These are phyloP conservation scores for Eleusine coracana DNA, from an alignment of 176 grass and related monocot genomes.

Conservation along the genomic window DNA sequence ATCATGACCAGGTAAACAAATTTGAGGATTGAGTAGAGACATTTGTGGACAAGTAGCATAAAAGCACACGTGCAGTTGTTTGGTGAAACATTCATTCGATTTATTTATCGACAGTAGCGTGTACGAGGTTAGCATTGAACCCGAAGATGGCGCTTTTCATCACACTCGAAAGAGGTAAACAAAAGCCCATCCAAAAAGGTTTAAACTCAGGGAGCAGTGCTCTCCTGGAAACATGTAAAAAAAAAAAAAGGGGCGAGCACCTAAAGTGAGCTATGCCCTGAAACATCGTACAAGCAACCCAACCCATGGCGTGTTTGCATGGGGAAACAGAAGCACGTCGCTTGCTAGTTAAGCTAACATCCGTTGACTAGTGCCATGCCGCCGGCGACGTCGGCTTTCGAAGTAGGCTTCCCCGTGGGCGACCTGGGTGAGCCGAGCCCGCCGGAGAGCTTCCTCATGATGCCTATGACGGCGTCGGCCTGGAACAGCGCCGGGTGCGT, in stretches of 20 bases:
- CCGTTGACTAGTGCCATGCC: slow-evolving; percentile 50
- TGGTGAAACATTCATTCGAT: background rate
- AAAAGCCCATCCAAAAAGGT: slow-evolving; percentile 23
- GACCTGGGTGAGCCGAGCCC: slow-evolving; percentile 11
- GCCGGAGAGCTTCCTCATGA: slow-evolving; percentile 72
- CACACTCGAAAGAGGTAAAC: background rate
- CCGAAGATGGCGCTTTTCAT: background rate
- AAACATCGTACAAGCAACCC: background rate
- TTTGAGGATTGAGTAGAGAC: background rate
- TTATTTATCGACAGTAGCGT: background rate
- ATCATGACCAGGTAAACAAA: background rate
- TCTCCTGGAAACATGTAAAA: background rate
- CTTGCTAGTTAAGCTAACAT: slow-evolving; percentile 18
- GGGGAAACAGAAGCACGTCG: background rate
- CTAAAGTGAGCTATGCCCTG: background rate
- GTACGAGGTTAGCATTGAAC: background rate
- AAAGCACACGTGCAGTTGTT: background rate
- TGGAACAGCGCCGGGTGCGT: slow-evolving; percentile 71
- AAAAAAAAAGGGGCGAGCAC: background rate
- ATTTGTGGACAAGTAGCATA: background rate
- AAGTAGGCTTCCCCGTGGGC: slow-evolving; percentile 19
- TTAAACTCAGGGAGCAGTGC: too few species aligned
- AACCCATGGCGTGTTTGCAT: background rate
- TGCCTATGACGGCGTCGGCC: slow-evolving; percentile 69
- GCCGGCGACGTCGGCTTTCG: slow-evolving; percentile 14